Evolutionary conservation across 345 rosid species (phyloP), one percentile per base, ranked within the genome.

Genomic region (Rhodamnia rubescens): DNA sequence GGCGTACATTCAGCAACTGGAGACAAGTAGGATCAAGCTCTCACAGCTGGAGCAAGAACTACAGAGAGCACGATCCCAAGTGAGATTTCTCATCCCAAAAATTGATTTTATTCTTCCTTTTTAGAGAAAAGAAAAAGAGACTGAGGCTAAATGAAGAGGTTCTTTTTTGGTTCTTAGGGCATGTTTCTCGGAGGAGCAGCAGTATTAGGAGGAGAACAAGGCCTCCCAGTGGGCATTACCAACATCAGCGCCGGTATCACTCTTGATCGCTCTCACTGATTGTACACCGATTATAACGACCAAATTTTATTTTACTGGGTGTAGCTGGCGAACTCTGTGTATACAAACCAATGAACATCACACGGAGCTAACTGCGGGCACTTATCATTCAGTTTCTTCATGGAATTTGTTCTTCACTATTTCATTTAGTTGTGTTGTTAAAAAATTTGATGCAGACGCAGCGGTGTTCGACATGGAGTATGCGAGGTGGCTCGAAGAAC

Each of bases 1-100:
- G 99, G 98, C 99, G 61, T 97, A 97, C 78, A 98, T 97, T 85
- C 99, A 97, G 89, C 98, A 97, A 87, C 92, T 97, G 27, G 99
- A 97, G 90, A 90, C 99, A 83, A 96, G 99, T 87, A 91, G 99
- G 91, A 96, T 97, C 82, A 97, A 92, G 88, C 97, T 97, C 54
- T 91, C 96, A 84, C 99, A 97, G 89, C 89, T 97, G 59, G 99
- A 97, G 86, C 99, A 95, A 89, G 99, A 97, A 86, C 92, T 97
- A 32, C 99, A 96, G 89, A 91, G 99, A 83, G 97, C 98, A 18
- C 91, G 98, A 92, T 51, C 95, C 86, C 99, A 95, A 89, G 99
- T 95, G 84, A 93, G 16, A 40, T 58, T 40, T 74, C 74, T 49
- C 42, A 44, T 14, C 44, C 16, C 75, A 16, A 16, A 82, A 82